Evolutionary conservation across 2,329 filamentous ascomycete genomes (phyloP).

Genomic region (Seiridium unicorne): DNA sequence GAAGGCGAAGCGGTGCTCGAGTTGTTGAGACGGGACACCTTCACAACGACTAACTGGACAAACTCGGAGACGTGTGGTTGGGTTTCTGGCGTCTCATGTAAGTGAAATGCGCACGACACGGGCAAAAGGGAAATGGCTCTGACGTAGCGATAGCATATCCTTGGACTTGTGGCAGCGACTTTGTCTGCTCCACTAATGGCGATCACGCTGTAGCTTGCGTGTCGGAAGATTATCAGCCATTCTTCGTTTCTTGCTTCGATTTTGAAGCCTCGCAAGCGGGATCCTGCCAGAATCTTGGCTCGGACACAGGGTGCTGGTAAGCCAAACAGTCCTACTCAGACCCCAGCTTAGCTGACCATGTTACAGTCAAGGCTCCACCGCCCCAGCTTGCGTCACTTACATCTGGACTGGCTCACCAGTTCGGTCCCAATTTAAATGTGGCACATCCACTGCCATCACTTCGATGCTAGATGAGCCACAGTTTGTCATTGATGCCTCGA

Average conservation of each 20-base stretch:
- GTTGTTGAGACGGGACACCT: neutral
- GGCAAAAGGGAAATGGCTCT: neutral
- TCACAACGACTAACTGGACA: slow-evolving; percentile 17
- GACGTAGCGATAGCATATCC: slow-evolving; percentile 17
- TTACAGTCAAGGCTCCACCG: slow-evolving; percentile 11
- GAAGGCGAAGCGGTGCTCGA: neutral
- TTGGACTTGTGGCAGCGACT: slow-evolving; percentile 17
- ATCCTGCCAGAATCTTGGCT: slow-evolving; percentile 23
- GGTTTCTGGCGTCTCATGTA: slow-evolving; percentile 24
- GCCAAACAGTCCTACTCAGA: slow-evolving; percentile 9
- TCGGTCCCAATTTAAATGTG: slow-evolving; percentile 35
- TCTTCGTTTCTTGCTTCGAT: slow-evolving; percentile 34
- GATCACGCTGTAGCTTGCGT: slow-evolving; percentile 34
- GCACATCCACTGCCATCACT: slow-evolving; percentile 22
- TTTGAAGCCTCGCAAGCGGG: slow-evolving; percentile 26
- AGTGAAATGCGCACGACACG: slow-evolving; percentile 9
- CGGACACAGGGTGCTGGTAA: slow-evolving; percentile 36
- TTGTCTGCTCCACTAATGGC: slow-evolving; percentile 28
- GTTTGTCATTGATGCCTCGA: slow-evolving; percentile 28
- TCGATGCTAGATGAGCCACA: slow-evolving; percentile 33
- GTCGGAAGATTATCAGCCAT: slow-evolving; percentile 23
- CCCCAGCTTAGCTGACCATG: neutral
- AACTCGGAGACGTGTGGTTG: slow-evolving; percentile 28
- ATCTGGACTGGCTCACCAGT: slow-evolving; percentile 32
- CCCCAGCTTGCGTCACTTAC: slow-evolving; percentile 33